These are phyloP conservation scores for Lentinula sp. DNA, from an alignment of 768 basidiomycete genomes.

Conservation along the genomic window DNA sequence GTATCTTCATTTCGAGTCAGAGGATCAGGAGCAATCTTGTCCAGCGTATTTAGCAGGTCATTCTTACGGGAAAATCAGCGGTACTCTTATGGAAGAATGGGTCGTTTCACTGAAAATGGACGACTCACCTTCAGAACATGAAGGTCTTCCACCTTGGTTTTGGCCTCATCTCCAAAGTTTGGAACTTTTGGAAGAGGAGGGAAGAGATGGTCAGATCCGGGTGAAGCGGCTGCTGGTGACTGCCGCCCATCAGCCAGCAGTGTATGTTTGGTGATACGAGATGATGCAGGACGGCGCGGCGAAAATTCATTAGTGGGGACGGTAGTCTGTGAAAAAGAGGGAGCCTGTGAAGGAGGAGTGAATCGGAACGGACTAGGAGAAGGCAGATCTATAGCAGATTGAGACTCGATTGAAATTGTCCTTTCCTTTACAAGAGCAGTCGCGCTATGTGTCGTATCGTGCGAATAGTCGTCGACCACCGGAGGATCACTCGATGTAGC, in stretches of 20 bases:
- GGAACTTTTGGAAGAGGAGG: not conserved
- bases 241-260: not conserved
- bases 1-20: not conserved
- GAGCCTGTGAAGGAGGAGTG: not conserved
- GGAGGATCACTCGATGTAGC: constrained; percentile 1
- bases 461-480: not conserved
- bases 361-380: not conserved
- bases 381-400: not conserved
- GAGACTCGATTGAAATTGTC: not conserved
- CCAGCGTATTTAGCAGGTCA: not conserved
- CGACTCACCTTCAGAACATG: not conserved
- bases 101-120: not conserved
- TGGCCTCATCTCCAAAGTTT: not conserved
- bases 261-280: not conserved
- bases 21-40: not conserved
- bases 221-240: not conserved
- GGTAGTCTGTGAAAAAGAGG: not conserved
- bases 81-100: not conserved
- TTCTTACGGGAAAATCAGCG: not conserved
- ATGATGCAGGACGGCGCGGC: not conserved
- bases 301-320: not conserved
- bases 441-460: not conserved
- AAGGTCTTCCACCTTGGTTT: not conserved
- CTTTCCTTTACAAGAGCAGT: not conserved
- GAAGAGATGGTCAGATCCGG: not conserved